A percentile compares a stretch with the other conserved stretches of the same genome.
These are phyloP conservation scores for Pterulicium gracile DNA, from an alignment of 1,284 basidiomycete genomes.

Conservation along the genomic window DNA sequence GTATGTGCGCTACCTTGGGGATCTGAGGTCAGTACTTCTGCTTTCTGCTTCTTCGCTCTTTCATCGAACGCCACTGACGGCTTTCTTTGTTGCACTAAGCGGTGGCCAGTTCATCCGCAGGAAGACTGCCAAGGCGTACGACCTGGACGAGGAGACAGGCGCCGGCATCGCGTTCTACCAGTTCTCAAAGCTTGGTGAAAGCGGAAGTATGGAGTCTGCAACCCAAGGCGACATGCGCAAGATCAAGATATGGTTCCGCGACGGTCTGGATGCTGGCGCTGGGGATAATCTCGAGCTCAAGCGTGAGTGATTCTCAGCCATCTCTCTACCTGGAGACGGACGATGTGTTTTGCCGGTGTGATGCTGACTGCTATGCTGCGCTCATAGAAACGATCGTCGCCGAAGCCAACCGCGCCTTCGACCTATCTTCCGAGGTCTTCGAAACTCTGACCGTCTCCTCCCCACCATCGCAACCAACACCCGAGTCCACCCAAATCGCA, in stretches of 20 bases:
- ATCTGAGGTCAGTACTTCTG: constrained; percentile 33
- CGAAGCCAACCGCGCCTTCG: constrained; percentile 63
- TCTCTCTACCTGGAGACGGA: neutral
- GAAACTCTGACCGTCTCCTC: constrained; percentile 56
- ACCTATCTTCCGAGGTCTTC: constrained; percentile 21
- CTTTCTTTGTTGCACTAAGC: constrained; percentile 17
- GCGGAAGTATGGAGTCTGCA: constrained; percentile 22
- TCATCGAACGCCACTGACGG: neutral
- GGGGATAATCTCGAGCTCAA: constrained; percentile 44
- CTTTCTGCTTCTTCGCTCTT: neutral
- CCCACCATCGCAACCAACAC: constrained; percentile 28
- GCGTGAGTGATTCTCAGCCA: constrained; percentile 23
- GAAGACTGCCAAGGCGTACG: constrained; percentile 56
- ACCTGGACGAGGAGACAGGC: constrained; percentile 37
- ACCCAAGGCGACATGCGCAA: constrained; percentile 54
- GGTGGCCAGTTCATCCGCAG: constrained; percentile 72
- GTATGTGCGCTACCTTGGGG: constrained; percentile 81
- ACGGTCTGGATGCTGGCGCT: constrained; percentile 61
- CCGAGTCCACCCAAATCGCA: too few species aligned
- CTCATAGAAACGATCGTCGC: constrained; percentile 29
- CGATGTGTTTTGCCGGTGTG: constrained; percentile 5
- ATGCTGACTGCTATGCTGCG: constrained; percentile 5
- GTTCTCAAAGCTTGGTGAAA: constrained; percentile 47
- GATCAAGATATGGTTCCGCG: constrained; percentile 71
- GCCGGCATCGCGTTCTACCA: constrained; percentile 61